phyloP scores from a whole-genome alignment of 148 eudicot genomes.

The Rhododendron williamsianum region DNA sequence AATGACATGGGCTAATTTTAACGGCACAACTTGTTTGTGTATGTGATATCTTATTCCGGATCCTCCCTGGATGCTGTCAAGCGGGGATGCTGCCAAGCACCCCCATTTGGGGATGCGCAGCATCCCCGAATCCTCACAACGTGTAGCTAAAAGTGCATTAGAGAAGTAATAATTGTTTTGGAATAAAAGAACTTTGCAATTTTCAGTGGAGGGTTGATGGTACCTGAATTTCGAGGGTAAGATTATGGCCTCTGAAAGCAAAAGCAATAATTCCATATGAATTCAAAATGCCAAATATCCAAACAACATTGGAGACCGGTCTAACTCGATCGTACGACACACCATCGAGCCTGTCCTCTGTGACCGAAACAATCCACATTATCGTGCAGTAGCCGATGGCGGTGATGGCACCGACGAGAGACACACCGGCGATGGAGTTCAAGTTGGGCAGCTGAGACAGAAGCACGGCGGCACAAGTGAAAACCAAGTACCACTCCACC shows the following conservation, averaged over 20 bases:
- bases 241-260: conserved; percentile 21
- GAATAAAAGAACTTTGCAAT: background rate
- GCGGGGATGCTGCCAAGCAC: no score
- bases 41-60: no score
- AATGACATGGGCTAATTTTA: no score
- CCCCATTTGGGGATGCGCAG: no score
- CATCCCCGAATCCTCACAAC: background rate
- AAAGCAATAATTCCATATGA: conserved; percentile 12
- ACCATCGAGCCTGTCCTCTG: conserved; percentile 10
- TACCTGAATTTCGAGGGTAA: conserved; percentile 20
- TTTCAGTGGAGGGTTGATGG: background rate
- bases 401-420: conserved; percentile 11
- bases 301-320: conserved; percentile 3
- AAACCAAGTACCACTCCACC: conserved; percentile 19
- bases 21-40: background rate
- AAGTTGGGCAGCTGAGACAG: conserved; percentile 18
- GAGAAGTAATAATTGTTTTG: background rate
- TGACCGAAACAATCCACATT: conserved; percentile 13
- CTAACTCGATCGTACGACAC: conserved; percentile 13
- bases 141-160: background rate
- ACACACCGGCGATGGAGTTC: conserved; percentile 18
- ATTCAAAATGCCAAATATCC: conserved; percentile 12
- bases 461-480: conserved; percentile 11
- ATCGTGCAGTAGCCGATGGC: conserved; percentile 19
- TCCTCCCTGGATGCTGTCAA: no score